These are phyloP conservation scores for Talaromyces sp. DNA, from an alignment of 2,329 filamentous ascomycete genomes.

Conservation along the genomic window DNA sequence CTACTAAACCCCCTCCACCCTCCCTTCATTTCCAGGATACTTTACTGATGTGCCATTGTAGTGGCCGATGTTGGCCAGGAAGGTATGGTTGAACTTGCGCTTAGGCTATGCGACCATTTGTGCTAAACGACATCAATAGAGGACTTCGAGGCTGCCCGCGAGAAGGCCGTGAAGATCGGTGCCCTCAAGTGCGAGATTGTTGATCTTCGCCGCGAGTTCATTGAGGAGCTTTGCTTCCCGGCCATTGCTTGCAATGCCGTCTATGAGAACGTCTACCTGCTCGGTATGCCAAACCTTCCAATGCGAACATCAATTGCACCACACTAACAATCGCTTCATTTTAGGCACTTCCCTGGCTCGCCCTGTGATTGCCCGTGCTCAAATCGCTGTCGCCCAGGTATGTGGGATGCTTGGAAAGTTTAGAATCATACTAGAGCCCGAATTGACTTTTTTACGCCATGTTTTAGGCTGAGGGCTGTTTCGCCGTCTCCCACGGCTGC, in stretches of 20 bases:
- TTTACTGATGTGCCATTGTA: constrained; percentile 22
- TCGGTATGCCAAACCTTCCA: constrained; percentile 43
- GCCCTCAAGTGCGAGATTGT: constrained; percentile 65
- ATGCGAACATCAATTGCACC: neutral
- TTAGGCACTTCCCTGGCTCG: constrained; percentile 46
- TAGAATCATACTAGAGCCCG: neutral
- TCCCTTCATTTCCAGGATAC: neutral
- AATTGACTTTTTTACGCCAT: neutral
- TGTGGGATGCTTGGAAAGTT: neutral
- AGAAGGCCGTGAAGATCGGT: constrained; percentile 71
- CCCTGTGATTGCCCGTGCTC: constrained; percentile 52
- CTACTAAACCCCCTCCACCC: neutral
- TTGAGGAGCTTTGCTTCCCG: constrained; percentile 78
- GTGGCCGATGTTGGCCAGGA: constrained; percentile 75
- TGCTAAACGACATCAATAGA: constrained; percentile 48
- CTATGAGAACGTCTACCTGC: constrained; percentile 68
- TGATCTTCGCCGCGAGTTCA: constrained; percentile 72
- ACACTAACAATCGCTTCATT: constrained; percentile 7
- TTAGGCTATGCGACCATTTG: neutral
- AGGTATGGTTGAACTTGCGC: constrained; percentile 34
- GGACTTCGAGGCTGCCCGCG: constrained; percentile 72
- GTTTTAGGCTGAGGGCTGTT: constrained; percentile 46
- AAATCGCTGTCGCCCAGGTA: constrained; percentile 39
- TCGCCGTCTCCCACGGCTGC: constrained; percentile 48
- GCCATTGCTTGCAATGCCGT: constrained; percentile 67